A percentile compares a stretch with the other conserved stretches of the same genome.
phyloP scores from a whole-genome alignment of 352 stramenopile genomes.

The Globisporangium spiculum region DNA sequence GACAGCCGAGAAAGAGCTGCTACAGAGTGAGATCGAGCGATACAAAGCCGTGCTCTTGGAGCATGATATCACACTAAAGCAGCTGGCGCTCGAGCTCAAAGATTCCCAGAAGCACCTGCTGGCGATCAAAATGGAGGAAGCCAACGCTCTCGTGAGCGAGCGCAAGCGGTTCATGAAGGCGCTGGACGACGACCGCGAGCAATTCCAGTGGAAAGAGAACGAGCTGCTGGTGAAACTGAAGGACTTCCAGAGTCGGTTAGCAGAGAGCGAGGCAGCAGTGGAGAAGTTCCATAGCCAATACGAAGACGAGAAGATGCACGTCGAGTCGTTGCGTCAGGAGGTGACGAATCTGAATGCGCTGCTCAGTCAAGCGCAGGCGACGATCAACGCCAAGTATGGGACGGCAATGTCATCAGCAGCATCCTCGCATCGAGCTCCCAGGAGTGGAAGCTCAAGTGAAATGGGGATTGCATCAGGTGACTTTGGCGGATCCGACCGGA shows the following conservation, averaged over 20 bases:
- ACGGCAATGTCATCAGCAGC: neutral
- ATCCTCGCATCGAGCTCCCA: neutral
- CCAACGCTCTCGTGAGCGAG: conserved; percentile 47
- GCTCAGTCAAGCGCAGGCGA: conserved; percentile 56
- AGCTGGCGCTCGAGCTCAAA: conserved; percentile 27
- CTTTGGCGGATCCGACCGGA: conserved; percentile 23
- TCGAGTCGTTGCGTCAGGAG: conserved; percentile 65
- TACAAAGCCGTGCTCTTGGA: conserved; percentile 20
- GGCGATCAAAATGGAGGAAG: conserved; percentile 52
- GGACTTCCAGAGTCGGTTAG: conserved; percentile 47
- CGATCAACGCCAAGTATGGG: conserved; percentile 42
- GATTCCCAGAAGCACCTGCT: conserved; percentile 50
- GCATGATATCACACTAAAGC: conserved; percentile 26
- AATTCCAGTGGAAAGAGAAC: conserved; percentile 58
- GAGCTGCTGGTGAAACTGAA: conserved; percentile 44
- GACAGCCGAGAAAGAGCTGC: conserved; percentile 21
- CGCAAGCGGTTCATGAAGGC: conserved; percentile 47
- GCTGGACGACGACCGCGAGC: conserved; percentile 49
- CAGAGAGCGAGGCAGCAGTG: conserved; percentile 42
- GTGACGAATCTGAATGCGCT: conserved; percentile 58
- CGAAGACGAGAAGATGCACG: conserved; percentile 76
- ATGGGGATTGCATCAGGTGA: neutral
- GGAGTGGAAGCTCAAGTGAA: neutral
- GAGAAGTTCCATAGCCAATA: conserved; percentile 71
- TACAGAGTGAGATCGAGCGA: conserved; percentile 22